Percentiles rank a stretch among this genome's conserved stretches.
Conservation (phyloP, 1,139 yeast species). For the Kodamaea derodonti region DNA sequence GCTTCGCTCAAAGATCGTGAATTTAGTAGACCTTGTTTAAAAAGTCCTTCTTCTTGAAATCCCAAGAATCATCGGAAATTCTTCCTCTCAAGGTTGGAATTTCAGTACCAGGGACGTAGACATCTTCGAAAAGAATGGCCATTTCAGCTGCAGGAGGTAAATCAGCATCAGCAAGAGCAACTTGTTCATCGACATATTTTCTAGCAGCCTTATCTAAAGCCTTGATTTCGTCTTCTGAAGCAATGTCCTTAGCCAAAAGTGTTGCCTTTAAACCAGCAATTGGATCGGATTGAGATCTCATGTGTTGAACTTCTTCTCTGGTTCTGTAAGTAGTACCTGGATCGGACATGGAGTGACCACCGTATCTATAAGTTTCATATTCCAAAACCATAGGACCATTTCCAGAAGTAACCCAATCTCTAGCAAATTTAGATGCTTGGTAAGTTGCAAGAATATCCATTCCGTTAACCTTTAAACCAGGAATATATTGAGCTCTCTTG, state of each 20-base stretch:
- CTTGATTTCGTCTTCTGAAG: constrained; percentile 92
- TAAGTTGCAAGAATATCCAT: constrained; percentile 95
- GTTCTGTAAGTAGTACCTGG: constrained; percentile 99
- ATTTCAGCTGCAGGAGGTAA: constrained; percentile 95
- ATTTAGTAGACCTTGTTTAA: constrained; percentile 54
- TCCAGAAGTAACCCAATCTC: constrained; percentile 90
- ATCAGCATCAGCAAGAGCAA: constrained; percentile 87
- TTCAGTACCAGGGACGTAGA: constrained; percentile 93
- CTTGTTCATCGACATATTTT: constrained; percentile 91
- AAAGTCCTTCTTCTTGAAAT: constrained; percentile 71
- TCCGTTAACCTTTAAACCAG: constrained; percentile 97
- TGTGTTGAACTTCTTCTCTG: constrained; percentile 98
- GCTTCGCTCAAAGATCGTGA: too few relatives aligned
- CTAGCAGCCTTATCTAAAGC: constrained; percentile 94
- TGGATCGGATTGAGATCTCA: constrained; percentile 98
- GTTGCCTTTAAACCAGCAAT: constrained; percentile 92
- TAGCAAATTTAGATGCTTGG: constrained; percentile 95
- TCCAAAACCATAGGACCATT: constrained; percentile 96
- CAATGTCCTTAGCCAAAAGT: constrained; percentile 75
- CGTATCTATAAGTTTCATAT: constrained; percentile 97
- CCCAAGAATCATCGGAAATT: constrained; percentile 91
- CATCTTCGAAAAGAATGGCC: constrained; percentile 93
- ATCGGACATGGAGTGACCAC: constrained; percentile 99
- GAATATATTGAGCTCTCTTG: constrained; percentile 99
- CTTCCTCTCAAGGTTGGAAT: constrained; percentile 93